These are phyloP conservation scores for Apostasia ramifera DNA, from an alignment of 106 monocot genomes.

Conservation along the genomic window DNA sequence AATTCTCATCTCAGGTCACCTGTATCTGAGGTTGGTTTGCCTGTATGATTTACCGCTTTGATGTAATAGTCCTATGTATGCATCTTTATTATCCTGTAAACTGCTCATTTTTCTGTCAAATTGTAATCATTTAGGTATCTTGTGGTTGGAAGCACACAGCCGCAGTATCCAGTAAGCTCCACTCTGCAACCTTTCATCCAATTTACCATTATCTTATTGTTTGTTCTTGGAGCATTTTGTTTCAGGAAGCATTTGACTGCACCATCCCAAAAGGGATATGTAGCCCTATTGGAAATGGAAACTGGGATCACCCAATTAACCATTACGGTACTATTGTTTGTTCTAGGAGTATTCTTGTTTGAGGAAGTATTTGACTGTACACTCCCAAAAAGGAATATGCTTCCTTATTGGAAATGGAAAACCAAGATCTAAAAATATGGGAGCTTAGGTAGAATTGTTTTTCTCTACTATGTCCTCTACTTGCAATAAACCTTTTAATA, in stretches of 20 bases:
- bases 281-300: too few relatives aligned
- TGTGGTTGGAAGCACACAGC: conserved; percentile 99
- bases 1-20: conserved; percentile 46
- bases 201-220: neutral
- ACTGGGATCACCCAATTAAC: too few relatives aligned
- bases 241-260: neutral
- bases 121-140: conserved; percentile 52
- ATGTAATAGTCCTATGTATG: neutral
- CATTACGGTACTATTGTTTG: too few relatives aligned
- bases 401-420: too few relatives aligned
- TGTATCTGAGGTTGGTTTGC: conserved; percentile 47
- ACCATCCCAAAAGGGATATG: too few relatives aligned
- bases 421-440: too few relatives aligned
- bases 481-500: too few relatives aligned
- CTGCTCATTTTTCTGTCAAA: neutral
- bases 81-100: neutral
- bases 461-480: too few relatives aligned
- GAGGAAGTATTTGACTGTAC: too few relatives aligned
- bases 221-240: neutral
- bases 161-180: conserved; percentile 61
- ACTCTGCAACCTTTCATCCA: neutral
- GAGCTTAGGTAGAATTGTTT: too few relatives aligned
- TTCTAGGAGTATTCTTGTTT: too few relatives aligned
- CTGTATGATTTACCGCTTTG: neutral
- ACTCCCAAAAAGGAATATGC: too few relatives aligned